Evolutionary conservation across 2,329 filamentous ascomycete species (phyloP).

Genomic region (Fusarium sp.): DNA sequence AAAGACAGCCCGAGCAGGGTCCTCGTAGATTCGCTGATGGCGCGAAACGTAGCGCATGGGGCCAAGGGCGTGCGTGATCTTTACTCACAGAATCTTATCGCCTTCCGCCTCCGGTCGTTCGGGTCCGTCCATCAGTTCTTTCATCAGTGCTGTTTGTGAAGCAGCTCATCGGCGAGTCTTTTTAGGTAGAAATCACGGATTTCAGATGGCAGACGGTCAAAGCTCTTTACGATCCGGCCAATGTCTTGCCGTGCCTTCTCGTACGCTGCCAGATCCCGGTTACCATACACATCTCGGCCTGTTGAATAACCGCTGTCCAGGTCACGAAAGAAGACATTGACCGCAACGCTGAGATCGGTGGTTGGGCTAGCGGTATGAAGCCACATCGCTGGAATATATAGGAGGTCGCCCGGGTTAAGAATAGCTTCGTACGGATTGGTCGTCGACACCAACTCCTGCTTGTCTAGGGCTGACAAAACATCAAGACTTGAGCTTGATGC

Average conservation of each 20-base stretch:
- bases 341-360: slow-evolving; percentile 72
- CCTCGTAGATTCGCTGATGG: not conserved
- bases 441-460: slow-evolving; percentile 55
- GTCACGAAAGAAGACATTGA: slow-evolving; percentile 90
- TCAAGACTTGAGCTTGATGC: slow-evolving; percentile 83
- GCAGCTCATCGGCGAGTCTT: slow-evolving; percentile 75
- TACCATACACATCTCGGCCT: slow-evolving; percentile 87
- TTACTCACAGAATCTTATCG: not conserved
- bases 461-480: slow-evolving; percentile 65
- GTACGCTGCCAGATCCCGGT: slow-evolving; percentile 84
- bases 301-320: slow-evolving; percentile 73
- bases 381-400: slow-evolving; percentile 88
- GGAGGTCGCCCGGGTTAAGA: slow-evolving; percentile 75
- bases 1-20: not conserved
- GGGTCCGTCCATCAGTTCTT: not conserved
- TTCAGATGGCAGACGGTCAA: slow-evolving; percentile 71
- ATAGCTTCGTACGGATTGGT: slow-evolving; percentile 74
- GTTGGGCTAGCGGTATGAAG: slow-evolving; percentile 76
- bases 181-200: slow-evolving; percentile 79
- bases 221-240: slow-evolving; percentile 70
- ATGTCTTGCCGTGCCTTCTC: slow-evolving; percentile 82
- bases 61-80: not conserved
- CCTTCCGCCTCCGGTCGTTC: not conserved
- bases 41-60: not conserved
- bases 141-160: slow-evolving; percentile 26